A percentile compares a stretch with the other conserved stretches of the same genome.
Conservation (phyloP, 495 filamentous ascomycete species). For the Neurospora sp. region DNA sequence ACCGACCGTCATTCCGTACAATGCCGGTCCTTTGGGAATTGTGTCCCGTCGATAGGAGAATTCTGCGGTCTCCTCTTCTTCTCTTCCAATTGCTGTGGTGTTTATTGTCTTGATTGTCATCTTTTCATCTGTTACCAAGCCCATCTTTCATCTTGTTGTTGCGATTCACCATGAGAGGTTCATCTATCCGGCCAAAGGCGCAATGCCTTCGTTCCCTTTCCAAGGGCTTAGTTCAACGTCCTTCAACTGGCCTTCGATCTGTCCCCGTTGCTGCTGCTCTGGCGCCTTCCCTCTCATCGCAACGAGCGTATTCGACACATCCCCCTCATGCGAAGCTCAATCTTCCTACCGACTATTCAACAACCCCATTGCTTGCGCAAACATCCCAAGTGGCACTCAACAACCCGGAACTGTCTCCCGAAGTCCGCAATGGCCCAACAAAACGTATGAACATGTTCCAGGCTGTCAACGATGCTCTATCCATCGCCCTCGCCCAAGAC, state of each 20-base stretch:
- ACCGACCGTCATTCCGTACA: slow-evolving; percentile 6
- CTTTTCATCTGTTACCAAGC: background rate
- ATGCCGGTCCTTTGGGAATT: background rate
- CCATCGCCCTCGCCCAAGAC: slow-evolving; percentile 71
- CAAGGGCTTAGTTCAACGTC: background rate
- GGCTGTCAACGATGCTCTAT: slow-evolving; percentile 81
- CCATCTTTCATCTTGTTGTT: background rate
- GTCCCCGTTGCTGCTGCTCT: background rate
- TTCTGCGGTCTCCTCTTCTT: background rate
- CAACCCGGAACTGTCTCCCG: slow-evolving; percentile 52
- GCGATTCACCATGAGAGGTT: slow-evolving; percentile 11
- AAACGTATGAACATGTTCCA: slow-evolving; percentile 87
- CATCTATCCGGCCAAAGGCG: slow-evolving; percentile 8
- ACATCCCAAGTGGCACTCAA: slow-evolving; percentile 57
- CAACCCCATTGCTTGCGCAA: slow-evolving; percentile 72
- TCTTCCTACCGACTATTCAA: slow-evolving; percentile 77
- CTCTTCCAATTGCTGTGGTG: background rate
- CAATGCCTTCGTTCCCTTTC: background rate
- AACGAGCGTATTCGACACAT: slow-evolving; percentile 34
- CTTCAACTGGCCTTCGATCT: background rate
- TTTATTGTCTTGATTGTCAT: background rate
- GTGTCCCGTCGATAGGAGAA: background rate
- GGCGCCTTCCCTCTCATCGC: background rate
- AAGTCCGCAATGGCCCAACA: slow-evolving; percentile 58
- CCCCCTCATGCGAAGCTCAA: slow-evolving; percentile 58